Evolutionary conservation across 768 basidiomycete genomes (phyloP).

Genomic region (Chlorophyllum brunneum): DNA sequence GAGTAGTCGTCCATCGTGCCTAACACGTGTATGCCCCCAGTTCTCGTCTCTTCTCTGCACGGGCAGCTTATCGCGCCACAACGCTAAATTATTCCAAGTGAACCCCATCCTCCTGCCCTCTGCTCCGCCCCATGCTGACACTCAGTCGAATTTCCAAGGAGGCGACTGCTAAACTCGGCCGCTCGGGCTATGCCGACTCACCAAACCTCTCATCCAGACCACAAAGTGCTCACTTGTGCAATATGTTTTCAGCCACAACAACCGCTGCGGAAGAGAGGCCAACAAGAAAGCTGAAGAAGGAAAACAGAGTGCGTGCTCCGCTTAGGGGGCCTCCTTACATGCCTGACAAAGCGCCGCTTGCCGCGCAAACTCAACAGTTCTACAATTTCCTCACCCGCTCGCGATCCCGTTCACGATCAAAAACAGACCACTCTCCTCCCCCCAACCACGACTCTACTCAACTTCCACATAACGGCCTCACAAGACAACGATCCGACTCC

Average conservation of each 20-base stretch:
- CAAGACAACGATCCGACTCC: conserved; percentile 22
- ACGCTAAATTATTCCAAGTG: conserved; percentile 24
- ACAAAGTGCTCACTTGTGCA: conserved; percentile 18
- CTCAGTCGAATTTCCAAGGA: conserved; percentile 16
- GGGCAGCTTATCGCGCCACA: conserved; percentile 31
- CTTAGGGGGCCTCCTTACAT: conserved; percentile 1
- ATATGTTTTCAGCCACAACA: conserved; percentile 21
- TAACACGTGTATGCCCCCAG: conserved; percentile 47
- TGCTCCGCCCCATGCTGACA: conserved; percentile 4
- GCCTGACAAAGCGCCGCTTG: conserved; percentile 8
- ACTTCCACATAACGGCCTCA: conserved; percentile 15
- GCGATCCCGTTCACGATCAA: conserved; percentile 59
- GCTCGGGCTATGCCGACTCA: conserved; percentile 31
- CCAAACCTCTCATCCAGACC: conserved; percentile 19
- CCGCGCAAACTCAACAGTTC: too few species aligned
- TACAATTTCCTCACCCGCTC: conserved; percentile 56
- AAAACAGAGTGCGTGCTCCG: conserved; percentile 39
- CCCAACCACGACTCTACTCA: conserved; percentile 19
- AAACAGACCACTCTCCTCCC: conserved; percentile 20
- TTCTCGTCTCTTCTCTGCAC: conserved; percentile 39
- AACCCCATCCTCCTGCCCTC: conserved; percentile 15
- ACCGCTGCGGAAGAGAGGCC: conserved; percentile 33
- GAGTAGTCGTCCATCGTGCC: conserved; percentile 26
- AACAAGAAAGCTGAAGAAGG: conserved; percentile 36
- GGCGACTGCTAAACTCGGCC: conserved; percentile 18